phyloP scores from a whole-genome alignment of 208 protist species.

The Leishmania turanica region DNA sequence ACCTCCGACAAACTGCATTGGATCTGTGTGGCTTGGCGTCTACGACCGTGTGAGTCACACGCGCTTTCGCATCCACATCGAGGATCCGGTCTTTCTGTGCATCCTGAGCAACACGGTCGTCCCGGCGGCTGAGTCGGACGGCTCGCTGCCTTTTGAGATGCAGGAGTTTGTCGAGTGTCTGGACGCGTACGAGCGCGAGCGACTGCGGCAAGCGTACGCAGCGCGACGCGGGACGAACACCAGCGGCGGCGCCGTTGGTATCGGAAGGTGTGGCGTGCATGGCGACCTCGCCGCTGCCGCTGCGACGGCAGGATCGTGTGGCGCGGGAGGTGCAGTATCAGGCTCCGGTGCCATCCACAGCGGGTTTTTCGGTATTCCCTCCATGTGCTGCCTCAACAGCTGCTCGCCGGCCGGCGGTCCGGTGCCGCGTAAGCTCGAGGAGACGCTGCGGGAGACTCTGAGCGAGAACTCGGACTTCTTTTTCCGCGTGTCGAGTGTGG shows the following conservation, averaged over 20 bases:
- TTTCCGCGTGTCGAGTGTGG: slow-evolving; percentile 39
- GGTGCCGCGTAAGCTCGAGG: slow-evolving; percentile 13
- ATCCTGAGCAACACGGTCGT: slow-evolving; percentile 25
- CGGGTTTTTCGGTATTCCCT: neutral
- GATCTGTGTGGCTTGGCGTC: slow-evolving; percentile 21
- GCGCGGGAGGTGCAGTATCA: neutral
- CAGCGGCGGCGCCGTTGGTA: slow-evolving; percentile 7
- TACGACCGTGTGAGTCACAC: slow-evolving; percentile 28
- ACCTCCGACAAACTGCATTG: slow-evolving; percentile 1
- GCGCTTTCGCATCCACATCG: slow-evolving; percentile 22
- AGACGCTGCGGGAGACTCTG: slow-evolving; percentile 25
- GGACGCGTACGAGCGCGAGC: slow-evolving; percentile 25
- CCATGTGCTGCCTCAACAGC: neutral
- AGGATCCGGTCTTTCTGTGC: slow-evolving; percentile 26
- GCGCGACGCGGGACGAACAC: slow-evolving; percentile 18
- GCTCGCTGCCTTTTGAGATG: slow-evolving; percentile 28
- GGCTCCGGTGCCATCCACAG: neutral
- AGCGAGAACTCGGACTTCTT: slow-evolving; percentile 38
- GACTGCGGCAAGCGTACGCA: slow-evolving; percentile 16
- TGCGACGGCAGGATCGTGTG: neutral
- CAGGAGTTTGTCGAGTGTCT: slow-evolving; percentile 30
- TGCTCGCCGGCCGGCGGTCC: neutral
- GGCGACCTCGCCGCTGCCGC: neutral
- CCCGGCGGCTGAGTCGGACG: slow-evolving; percentile 24
- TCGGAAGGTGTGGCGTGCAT: neutral